Conservation (phyloP, 2,329 filamentous ascomycete species). For the Phialocephala subalpina region DNA sequence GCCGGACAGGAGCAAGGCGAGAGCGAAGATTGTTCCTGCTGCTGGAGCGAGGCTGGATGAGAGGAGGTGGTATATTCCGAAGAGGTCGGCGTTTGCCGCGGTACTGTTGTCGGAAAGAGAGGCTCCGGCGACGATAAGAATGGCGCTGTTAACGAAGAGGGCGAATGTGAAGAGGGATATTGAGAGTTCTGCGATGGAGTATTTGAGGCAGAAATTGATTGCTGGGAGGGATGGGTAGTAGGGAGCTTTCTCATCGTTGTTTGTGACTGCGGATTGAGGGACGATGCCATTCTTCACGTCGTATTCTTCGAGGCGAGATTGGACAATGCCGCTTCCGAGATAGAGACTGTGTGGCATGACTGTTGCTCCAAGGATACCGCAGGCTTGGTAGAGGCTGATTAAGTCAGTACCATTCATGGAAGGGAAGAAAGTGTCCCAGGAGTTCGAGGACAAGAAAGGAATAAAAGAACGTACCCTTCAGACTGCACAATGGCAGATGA, state of each 20-base stretch:
- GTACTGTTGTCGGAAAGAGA: slow-evolving; percentile 68
- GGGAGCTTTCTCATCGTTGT: slow-evolving; percentile 53
- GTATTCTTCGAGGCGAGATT: slow-evolving; percentile 70
- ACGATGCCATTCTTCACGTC: slow-evolving; percentile 63
- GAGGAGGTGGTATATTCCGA: slow-evolving; percentile 80
- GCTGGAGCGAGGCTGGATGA: slow-evolving; percentile 72
- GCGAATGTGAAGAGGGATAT: slow-evolving; percentile 83
- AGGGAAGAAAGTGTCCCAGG: neutral
- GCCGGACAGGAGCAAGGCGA: slow-evolving; percentile 82
- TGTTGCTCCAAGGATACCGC: slow-evolving; percentile 79
- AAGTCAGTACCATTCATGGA: slow-evolving; percentile 31
- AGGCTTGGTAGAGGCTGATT: slow-evolving; percentile 68
- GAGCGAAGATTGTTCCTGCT: slow-evolving; percentile 84
- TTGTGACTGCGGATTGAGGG: slow-evolving; percentile 42
- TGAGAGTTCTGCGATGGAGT: slow-evolving; percentile 74
- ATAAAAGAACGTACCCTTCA: slow-evolving; percentile 51
- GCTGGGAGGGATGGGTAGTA: slow-evolving; percentile 77
- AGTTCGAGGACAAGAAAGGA: too few species aligned
- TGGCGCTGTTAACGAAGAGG: slow-evolving; percentile 84
- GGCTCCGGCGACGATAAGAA: slow-evolving; percentile 82
- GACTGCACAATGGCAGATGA: slow-evolving; percentile 65
- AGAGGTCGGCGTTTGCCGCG: slow-evolving; percentile 77
- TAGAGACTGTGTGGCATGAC: slow-evolving; percentile 77
- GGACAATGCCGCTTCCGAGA: slow-evolving; percentile 74
- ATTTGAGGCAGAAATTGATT: slow-evolving; percentile 77